Base-by-base conservation (phyloP, 768 basidiomycete species). In the Chalciporus pseudorubinellus region DNA sequence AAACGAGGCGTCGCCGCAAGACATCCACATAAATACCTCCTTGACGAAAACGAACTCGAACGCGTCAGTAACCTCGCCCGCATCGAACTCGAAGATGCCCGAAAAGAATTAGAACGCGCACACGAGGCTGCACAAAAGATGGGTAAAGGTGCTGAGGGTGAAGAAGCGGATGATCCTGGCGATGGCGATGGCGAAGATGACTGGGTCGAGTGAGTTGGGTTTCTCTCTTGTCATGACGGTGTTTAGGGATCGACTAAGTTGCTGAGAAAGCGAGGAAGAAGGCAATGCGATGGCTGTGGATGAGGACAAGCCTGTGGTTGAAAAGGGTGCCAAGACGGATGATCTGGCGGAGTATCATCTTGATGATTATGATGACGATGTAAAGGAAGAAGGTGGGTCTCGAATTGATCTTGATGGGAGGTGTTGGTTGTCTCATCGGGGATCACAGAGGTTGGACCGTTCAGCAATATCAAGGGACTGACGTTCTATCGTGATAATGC, bases 381-480 rank as follows among this genome's bases (percentile, higher is more conserved):
- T 70, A 16, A 56, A 69, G 39, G 68, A 69, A 42, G 64, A 68
- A 54, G 70, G 76, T 64, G 45, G 45, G 55, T 38, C 20, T 20
- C 6, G 6, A 20, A 34, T 2, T 7, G 9, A 3, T 6, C 39
- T 47, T 28, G 24, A 3, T 5, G 9, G 2, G 20, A 6, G 26
- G 2, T 24, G 22, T 1, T 14, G 12, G 3, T 4, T 20, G 13
- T 49, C 26, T 39, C 16, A 55, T 48, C 0, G 16, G 5, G 9
- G 24, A 10, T 40, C 52, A 22, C 56, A 89, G 88, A 73, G 39
- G 65, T 72, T 55, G 88, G 94, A 34, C 89, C 89, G 16, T 99
- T 99, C 72, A 92, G 87, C 68, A 95, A 92, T 62, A 92, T 98
- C 70, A 95, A 97, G 65, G 95, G 95, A 16, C 73, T 99, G 45